These are phyloP conservation scores for Pseudopithomyces maydicus DNA, from an alignment of 2,329 filamentous ascomycete species.

Conservation along the genomic window DNA sequence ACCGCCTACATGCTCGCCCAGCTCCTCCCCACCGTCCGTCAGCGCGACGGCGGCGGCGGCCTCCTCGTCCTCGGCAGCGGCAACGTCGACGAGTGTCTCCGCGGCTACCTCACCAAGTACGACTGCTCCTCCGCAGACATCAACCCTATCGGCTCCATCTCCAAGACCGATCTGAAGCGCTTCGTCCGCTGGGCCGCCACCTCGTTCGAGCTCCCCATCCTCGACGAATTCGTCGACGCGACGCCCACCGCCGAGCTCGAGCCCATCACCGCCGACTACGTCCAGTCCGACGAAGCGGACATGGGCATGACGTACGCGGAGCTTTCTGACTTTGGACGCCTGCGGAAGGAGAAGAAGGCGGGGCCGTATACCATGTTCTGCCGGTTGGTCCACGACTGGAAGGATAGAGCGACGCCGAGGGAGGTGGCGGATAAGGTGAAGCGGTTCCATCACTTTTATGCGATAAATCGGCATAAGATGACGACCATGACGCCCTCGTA, in stretches of 20 bases:
- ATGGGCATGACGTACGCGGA: slow-evolving; percentile 58
- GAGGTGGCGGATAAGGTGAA: slow-evolving; percentile 56
- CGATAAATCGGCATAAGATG: slow-evolving; percentile 69
- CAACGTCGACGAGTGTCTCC: slow-evolving; percentile 61
- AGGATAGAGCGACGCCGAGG: slow-evolving; percentile 43
- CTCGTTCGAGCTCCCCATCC: slow-evolving; percentile 66
- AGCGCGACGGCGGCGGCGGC: slow-evolving; percentile 60
- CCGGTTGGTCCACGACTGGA: slow-evolving; percentile 58
- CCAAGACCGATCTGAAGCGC: slow-evolving; percentile 71
- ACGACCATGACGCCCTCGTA: slow-evolving; percentile 32
- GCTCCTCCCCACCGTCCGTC: slow-evolving; percentile 64
- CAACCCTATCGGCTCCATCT: slow-evolving; percentile 65
- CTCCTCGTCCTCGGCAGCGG: slow-evolving; percentile 70
- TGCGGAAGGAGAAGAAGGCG: slow-evolving; percentile 61
- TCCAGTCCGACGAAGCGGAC: slow-evolving; percentile 62
- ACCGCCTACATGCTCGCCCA: slow-evolving; percentile 68
- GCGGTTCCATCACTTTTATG: slow-evolving; percentile 52
- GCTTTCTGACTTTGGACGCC: slow-evolving; percentile 57
- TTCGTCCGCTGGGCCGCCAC: slow-evolving; percentile 66
- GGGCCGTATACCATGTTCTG: slow-evolving; percentile 61
- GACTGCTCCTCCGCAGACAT: slow-evolving; percentile 60
- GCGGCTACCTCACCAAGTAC: slow-evolving; percentile 73
- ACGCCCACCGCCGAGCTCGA: slow-evolving; percentile 59
- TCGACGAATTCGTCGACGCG: slow-evolving; percentile 65
- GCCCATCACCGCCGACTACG: slow-evolving; percentile 67